Evolutionary conservation across 2,329 filamentous ascomycete genomes (phyloP).

Genomic region (Aspergillus udagawae): DNA sequence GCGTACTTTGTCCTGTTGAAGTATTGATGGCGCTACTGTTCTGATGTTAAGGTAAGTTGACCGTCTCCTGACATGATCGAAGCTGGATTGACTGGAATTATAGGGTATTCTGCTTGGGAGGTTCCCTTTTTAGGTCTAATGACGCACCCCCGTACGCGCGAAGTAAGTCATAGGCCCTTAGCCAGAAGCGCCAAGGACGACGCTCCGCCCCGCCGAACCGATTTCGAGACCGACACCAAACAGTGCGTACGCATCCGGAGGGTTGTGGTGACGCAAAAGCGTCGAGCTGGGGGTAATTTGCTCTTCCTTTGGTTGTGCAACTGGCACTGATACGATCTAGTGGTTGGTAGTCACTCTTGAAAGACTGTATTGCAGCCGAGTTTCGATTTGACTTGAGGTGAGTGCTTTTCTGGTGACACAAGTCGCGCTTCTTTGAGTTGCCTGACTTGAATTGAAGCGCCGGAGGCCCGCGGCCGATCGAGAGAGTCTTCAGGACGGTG

Average conservation of each 20-base stretch:
- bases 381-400: not conserved
- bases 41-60: constrained; percentile 9
- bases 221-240: not conserved
- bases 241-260: not conserved
- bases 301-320: not conserved
- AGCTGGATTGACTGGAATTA: not conserved
- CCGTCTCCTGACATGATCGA: not conserved
- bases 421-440: not conserved
- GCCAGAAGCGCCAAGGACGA: constrained; percentile 6
- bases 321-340: not conserved
- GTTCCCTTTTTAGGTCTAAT: constrained; percentile 12
- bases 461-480: not conserved
- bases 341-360: constrained; percentile 1
- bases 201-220: not conserved
- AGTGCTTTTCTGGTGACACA: not conserved
- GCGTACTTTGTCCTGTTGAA: constrained; percentile 13
- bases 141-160: constrained; percentile 14
- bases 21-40: constrained; percentile 12
- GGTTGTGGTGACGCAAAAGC: constrained; percentile 5
- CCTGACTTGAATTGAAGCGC: not conserved
- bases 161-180: constrained; percentile 13
- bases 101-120: constrained; percentile 4
- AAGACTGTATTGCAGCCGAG: not conserved
- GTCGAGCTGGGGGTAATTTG: constrained; percentile 10
- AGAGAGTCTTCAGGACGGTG: not conserved